Evolutionary conservation across 345 rosid species (phyloP).

Genomic region (Turnera subulata): DNA sequence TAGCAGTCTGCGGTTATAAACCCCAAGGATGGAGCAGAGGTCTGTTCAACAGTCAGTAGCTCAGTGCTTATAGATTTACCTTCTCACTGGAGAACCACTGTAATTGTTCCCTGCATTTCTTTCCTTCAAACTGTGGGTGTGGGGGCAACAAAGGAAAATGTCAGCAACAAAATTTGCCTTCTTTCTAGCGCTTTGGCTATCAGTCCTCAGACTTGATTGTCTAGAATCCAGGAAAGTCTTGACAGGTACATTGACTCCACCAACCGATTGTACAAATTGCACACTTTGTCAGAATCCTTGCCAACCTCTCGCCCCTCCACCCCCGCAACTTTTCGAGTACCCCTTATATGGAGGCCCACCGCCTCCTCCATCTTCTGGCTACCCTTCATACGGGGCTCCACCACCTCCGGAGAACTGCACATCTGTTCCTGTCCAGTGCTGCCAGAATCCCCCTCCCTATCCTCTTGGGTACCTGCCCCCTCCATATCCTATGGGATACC

Average conservation of each 20-base stretch:
- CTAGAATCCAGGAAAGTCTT: slow-evolving; percentile 20
- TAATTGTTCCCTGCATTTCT: slow-evolving; percentile 1
- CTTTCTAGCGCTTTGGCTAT: slow-evolving; percentile 15
- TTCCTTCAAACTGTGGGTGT: neutral
- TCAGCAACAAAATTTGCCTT: slow-evolving; percentile 6
- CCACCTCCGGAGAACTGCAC: slow-evolving; percentile 26
- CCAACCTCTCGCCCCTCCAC: slow-evolving; percentile 24
- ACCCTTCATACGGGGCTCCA: slow-evolving; percentile 9
- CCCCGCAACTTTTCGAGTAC: slow-evolving; percentile 15
- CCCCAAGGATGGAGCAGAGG: neutral
- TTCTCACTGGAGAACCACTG: neutral
- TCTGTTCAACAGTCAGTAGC: slow-evolving; percentile 11
- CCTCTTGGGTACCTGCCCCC: slow-evolving; percentile 16
- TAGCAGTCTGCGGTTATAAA: slow-evolving; percentile 2
- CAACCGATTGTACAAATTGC: slow-evolving; percentile 20
- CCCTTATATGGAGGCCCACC: slow-evolving; percentile 24
- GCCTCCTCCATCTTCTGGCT: slow-evolving; percentile 11
- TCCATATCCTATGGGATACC: slow-evolving; percentile 19
- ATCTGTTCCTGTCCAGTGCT: slow-evolving; percentile 28
- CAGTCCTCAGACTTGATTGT: slow-evolving; percentile 12
- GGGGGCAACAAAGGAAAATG: slow-evolving; percentile 12
- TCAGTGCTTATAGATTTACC: neutral
- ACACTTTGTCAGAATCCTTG: slow-evolving; percentile 31
- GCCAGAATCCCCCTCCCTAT: slow-evolving; percentile 22
- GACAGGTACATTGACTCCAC: slow-evolving; percentile 14